Conservation (phyloP, 768 basidiomycete genomes). For the Suillus clintonianus region DNA sequence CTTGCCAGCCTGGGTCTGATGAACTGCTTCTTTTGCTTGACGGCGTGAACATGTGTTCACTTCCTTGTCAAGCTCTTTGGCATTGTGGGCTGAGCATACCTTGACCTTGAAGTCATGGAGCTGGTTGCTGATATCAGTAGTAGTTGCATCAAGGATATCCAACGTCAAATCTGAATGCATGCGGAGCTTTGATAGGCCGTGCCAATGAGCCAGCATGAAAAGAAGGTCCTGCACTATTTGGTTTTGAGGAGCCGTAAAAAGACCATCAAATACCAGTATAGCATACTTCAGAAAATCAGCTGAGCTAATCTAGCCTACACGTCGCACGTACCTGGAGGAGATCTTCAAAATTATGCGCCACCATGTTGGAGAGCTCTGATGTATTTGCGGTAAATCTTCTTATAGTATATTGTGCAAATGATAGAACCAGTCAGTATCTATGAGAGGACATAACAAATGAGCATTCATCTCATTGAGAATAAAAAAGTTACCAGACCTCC, state of each 20-base stretch:
- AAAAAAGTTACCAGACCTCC: too few relatives aligned
- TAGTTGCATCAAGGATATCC: conserved; percentile 9
- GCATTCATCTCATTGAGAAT: too few relatives aligned
- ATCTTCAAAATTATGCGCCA: conserved; percentile 39
- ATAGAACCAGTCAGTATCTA: conserved; percentile 31
- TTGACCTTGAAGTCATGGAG: conserved; percentile 24
- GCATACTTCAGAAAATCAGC: conserved; percentile 10
- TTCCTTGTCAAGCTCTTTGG: too few relatives aligned
- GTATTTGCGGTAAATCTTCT: conserved; percentile 31
- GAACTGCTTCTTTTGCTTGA: too few relatives aligned
- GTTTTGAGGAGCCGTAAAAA: conserved; percentile 15
- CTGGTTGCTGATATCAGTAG: conserved; percentile 11
- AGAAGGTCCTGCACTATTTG: conserved; percentile 11
- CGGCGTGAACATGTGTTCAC: too few relatives aligned
- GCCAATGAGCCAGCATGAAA: conserved; percentile 18
- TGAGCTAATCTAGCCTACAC: neutral
- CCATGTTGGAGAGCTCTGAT: conserved; percentile 35
- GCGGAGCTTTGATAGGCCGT: conserved; percentile 17
- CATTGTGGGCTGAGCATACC: too few relatives aligned
- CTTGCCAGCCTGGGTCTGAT: too few relatives aligned
- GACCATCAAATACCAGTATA: conserved; percentile 13
- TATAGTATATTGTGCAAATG: conserved; percentile 35
- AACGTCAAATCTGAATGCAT: conserved; percentile 18
- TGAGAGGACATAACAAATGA: too few relatives aligned
- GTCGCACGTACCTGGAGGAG: conserved; percentile 26